Evolutionary conservation across 2,329 filamentous ascomycete species (phyloP), one percentile per base, ranked within the genome.

Genomic region (Aureobasidium mangrovei): DNA sequence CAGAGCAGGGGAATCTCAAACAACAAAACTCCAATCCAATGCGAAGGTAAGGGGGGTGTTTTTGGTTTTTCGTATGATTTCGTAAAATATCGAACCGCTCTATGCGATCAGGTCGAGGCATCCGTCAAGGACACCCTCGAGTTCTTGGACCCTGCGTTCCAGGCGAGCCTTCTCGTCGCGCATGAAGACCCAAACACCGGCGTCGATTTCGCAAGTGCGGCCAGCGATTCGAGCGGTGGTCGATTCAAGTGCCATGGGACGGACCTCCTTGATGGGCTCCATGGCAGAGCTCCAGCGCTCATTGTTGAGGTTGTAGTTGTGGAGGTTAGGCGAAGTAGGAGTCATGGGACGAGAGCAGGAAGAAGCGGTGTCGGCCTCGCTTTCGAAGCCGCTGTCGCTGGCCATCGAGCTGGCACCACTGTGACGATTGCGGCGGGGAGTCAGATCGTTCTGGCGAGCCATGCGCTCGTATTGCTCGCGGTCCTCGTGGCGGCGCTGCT

Each of bases 381-480:
- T 80, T 59, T 82, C 80, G 57, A 81, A 81, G 44, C 79, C 79
- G 4, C 79, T 81, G 61, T 82, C 80, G 49, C 75, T 74, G 9
- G 70, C 72, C 26, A 70, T 73, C 53, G 65, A 59, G 40, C 60
- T 64, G 28, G 60, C 65, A 4, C 57, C 62, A 5, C 62, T 65
- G 24, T 54, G 56, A 12, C 67, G 59, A 28, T 58, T 42, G 49
- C 62, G 56, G 42, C 60, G 56, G 7, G 57, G 54, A 28, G 58
- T 58, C 5, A 60, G 56, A 28, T 58, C 62, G 65, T 18, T 66
- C 52, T 55, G 49, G 54, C 49, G 55, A 56, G 58, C 53, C 45
- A 54, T 32, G 55, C 40, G 44, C 32, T 64, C 60, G 47, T 56
- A 61, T 24, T 67, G 67, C 28, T 70, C 63, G 42, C 71, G 69